Conservation (phyloP, 1,139 yeast species). For the Magnusiomyces fungicola region DNA sequence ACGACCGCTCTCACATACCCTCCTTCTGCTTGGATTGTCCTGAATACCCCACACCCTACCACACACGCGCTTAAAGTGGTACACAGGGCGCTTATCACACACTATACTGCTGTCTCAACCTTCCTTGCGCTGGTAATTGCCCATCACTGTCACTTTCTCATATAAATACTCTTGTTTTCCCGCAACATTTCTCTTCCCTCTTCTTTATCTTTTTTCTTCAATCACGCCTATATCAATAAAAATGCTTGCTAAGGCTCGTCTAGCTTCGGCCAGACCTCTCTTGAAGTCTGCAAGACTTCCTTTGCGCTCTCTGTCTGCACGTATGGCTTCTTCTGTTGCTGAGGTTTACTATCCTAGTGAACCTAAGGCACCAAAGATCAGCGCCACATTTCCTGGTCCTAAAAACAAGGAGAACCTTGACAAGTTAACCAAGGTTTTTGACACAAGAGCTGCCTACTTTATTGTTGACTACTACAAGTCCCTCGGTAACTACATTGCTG, state of each 20-base stretch:
- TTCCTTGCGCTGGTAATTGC: too few relatives aligned
- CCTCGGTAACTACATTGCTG: conserved; percentile 61
- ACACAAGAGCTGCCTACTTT: conserved; percentile 59
- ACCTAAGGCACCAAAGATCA: conserved; percentile 52
- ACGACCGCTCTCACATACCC: too few relatives aligned
- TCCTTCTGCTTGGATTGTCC: too few relatives aligned
- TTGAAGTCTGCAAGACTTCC: neutral
- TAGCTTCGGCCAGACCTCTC: neutral
- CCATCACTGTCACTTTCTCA: too few relatives aligned
- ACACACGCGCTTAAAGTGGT: too few relatives aligned
- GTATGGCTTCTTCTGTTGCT: conserved; percentile 30
- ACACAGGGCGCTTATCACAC: too few relatives aligned
- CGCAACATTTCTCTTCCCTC: neutral
- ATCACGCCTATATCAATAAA: neutral
- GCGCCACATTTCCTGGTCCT: conserved; percentile 57
- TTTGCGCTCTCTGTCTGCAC: neutral
- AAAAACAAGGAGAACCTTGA: conserved; percentile 41
- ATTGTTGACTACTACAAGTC: conserved; percentile 64
- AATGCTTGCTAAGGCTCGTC: neutral
- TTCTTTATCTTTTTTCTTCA: neutral
- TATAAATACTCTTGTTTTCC: too few relatives aligned
- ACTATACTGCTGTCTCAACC: too few relatives aligned
- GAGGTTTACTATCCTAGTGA: conserved; percentile 46
- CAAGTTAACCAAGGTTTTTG: conserved; percentile 50
- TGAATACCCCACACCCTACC: too few relatives aligned